Evolutionary conservation across 176 grass and related monocot genomes (phyloP), one percentile per base, ranked within the genome.

Genomic region (Puya raimondii): DNA sequence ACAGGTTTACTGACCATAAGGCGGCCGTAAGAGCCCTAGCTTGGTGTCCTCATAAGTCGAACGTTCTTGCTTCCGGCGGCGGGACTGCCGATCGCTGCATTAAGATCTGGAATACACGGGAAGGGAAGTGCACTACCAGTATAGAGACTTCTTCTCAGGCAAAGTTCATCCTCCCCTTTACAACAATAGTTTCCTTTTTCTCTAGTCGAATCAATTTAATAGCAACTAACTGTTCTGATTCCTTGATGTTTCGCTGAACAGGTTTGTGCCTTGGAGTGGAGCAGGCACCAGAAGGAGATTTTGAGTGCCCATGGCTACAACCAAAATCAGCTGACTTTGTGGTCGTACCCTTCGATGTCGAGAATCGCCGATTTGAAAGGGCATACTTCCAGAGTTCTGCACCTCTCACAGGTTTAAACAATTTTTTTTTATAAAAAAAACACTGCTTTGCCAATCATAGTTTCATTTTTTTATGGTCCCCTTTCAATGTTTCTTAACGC

Each of bases 181-280:
- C 8, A 18, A 9, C 16, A 18, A 61, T n/a, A 0, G 10, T 10
- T 61, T 21, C 2, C 16, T 9, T 22, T 61, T 9, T 61, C 56
- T 0, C 10, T 61, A 18, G 56, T 61, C 7, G 56, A 61, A 61
- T 15, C 56, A 61, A 18, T 61, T 12, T 23, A 64, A 21, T 14
- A 54, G n/a, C 18, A 64, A 64, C 25, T 12, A 49, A 51, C 48
- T 53, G 20, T 48, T 51, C 70, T 49, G 16, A 42, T 61, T 56
- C 22, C 27, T 52, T 50, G 16, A 65, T 76, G 17, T 27, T 42
- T 12, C n/a, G 53, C 42, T 13, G 7, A 61, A 49, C 25, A 83
- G 81, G 69, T 83, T 10, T 76, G 74, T 52, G 81, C 81, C 23
- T 56, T 83, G 63, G 81, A 83, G 56, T 83, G 81, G 81, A 83